Evolutionary conservation across 768 basidiomycete genomes (phyloP).

Genomic region (Hysterangium stoloniferum): DNA sequence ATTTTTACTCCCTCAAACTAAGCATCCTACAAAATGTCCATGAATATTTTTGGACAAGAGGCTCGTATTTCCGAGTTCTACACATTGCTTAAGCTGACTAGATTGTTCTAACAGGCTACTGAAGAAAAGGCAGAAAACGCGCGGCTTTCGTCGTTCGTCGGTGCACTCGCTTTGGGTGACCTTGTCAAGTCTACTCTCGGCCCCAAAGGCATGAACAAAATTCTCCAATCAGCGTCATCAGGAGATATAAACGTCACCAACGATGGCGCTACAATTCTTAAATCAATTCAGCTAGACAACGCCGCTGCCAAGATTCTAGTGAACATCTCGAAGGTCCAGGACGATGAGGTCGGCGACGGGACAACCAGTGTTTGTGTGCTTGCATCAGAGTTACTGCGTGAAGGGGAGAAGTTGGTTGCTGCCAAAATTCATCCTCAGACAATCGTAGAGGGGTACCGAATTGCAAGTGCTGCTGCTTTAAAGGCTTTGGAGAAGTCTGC

Average conservation of each 20-base stretch:
- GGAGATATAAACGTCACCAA: slow-evolving; percentile 97
- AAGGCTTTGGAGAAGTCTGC: slow-evolving; percentile 78
- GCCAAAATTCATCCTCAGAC: slow-evolving; percentile 97
- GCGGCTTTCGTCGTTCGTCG: slow-evolving; percentile 95
- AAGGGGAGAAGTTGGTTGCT: slow-evolving; percentile 90
- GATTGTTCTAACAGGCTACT: slow-evolving; percentile 46
- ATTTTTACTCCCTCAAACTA: no score
- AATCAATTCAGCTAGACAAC: slow-evolving; percentile 95
- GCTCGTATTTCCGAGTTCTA: slow-evolving; percentile 24
- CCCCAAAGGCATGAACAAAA: slow-evolving; percentile 99
- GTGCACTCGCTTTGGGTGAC: slow-evolving; percentile 94
- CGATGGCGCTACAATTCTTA: slow-evolving; percentile 97
- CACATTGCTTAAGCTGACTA: slow-evolving; percentile 6
- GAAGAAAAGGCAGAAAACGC: slow-evolving; percentile 98
- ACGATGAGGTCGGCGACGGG: slow-evolving; percentile 97
- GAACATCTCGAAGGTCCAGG: slow-evolving; percentile 99
- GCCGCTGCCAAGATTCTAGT: slow-evolving; percentile 98
- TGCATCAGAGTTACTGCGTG: slow-evolving; percentile 83
- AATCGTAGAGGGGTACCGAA: slow-evolving; percentile 92
- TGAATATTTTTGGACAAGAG: slow-evolving; percentile 66
- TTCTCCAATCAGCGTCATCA: slow-evolving; percentile 83
- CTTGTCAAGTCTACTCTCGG: slow-evolving; percentile 98
- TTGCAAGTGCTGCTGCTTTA: slow-evolving; percentile 81
- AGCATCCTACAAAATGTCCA: slow-evolving; percentile 44
- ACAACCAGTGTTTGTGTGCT: slow-evolving; percentile 89